These are phyloP conservation scores for Prunus yedoensis DNA, from an alignment of 331 rosid species.

Conservation along the genomic window DNA sequence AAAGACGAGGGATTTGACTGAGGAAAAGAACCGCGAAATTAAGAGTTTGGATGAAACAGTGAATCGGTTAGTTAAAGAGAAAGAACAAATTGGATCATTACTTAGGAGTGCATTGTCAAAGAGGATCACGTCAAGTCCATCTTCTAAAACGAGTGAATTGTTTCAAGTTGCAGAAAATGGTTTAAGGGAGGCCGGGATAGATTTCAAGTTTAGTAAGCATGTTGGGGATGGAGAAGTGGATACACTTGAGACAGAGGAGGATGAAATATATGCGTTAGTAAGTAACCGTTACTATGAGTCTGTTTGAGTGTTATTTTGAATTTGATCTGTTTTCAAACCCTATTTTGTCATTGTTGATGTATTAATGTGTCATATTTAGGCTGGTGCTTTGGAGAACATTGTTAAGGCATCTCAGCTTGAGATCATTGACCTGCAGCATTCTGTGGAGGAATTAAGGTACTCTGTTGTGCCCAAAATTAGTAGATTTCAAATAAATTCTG, in stretches of 20 bases:
- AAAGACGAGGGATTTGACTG: conserved; percentile 58
- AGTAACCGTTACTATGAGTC: conserved; percentile 22
- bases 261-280: conserved; percentile 83
- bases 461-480: conserved; percentile 12
- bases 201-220: conserved; percentile 82
- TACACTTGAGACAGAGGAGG: conserved; percentile 50
- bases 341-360: conserved; percentile 24
- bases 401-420: conserved; percentile 94
- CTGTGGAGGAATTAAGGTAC: conserved; percentile 76
- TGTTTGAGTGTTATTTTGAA: not conserved
- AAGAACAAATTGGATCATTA: conserved; percentile 92
- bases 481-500: conserved; percentile 1
- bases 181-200: conserved; percentile 80
- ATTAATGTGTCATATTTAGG: conserved; percentile 46
- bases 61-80: conserved; percentile 63
- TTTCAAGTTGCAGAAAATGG: conserved; percentile 91
- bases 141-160: conserved; percentile 58
- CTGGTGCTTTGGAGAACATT: conserved; percentile 93
- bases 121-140: conserved; percentile 54
- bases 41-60: conserved; percentile 66
- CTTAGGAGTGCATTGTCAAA: conserved; percentile 82
- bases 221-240: conserved; percentile 48
- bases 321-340: conserved; percentile 8
- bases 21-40: conserved; percentile 61
- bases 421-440: conserved; percentile 83